phyloP scores from a whole-genome alignment of 345 rosid genomes.

The Toxicodendron radicans region DNA sequence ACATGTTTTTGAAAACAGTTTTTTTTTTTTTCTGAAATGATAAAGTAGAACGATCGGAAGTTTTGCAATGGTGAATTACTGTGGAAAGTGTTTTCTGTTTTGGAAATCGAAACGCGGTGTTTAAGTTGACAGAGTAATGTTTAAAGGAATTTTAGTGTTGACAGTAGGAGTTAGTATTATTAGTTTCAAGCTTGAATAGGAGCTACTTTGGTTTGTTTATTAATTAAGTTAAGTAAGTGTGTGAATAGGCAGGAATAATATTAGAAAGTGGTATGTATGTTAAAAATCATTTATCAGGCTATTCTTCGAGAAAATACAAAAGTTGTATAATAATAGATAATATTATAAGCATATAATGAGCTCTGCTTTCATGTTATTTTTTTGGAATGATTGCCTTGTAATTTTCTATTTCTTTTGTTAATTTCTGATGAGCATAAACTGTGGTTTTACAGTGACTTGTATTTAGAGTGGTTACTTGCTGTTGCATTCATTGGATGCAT shows the following conservation, averaged over 20 bases:
- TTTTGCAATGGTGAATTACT: not conserved
- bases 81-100: not conserved
- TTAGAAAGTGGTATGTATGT: too few species aligned
- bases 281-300: too few species aligned
- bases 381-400: not conserved
- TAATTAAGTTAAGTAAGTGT: too few species aligned
- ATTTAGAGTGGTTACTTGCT: slow-evolving; percentile 82
- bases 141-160: not conserved
- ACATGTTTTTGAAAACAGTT: not conserved
- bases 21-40: not conserved
- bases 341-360: not conserved
- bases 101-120: not conserved
- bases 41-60: not conserved
- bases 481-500: slow-evolving; percentile 76
- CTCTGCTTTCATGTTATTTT: not conserved
- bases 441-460: slow-evolving; percentile 52
- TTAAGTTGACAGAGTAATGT: not conserved
- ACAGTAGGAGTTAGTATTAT: not conserved
- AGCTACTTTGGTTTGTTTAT: too few species aligned
- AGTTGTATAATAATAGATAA: too few species aligned
- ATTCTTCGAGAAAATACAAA: too few species aligned
- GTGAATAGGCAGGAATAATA: too few species aligned
- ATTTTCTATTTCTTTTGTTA: not conserved
- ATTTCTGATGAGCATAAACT: not conserved
- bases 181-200: too few species aligned